Evolutionary conservation across 208 protist genomes (phyloP).

Genomic region (Tritrichomonas foetus): DNA sequence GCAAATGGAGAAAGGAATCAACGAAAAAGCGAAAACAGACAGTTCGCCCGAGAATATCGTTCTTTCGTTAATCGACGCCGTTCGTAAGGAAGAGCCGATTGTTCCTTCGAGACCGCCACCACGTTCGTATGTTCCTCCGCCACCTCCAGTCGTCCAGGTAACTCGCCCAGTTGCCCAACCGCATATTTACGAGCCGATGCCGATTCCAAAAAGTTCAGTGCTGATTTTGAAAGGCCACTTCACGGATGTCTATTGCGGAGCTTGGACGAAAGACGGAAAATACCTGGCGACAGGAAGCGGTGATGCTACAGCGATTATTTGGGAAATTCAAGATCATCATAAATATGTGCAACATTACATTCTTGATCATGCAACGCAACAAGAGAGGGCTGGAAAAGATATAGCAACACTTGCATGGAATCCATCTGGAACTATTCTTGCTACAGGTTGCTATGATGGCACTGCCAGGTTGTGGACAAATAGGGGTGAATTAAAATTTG

Average conservation of each 20-base stretch:
- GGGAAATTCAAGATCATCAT: not conserved
- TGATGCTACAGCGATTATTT: not conserved
- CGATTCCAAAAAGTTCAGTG: not conserved
- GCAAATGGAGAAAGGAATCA: constrained; percentile 27
- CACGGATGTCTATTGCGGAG: not conserved
- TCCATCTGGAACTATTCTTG: not conserved
- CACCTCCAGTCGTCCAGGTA: not conserved
- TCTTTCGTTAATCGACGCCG: not conserved
- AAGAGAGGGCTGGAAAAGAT: not conserved
- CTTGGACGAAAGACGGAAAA: not conserved
- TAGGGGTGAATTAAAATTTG: not conserved
- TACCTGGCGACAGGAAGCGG: not conserved
- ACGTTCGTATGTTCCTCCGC: not conserved
- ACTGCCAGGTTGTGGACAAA: constrained; percentile 11
- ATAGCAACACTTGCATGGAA: not conserved
- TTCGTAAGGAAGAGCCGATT: not conserved
- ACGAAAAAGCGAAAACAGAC: not conserved
- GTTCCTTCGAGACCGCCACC: not conserved
- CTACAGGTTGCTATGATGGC: constrained; percentile 24
- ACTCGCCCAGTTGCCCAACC: not conserved
- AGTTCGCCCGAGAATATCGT: not conserved
- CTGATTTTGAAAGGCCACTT: not conserved
- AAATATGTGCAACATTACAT: not conserved
- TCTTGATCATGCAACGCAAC: not conserved
- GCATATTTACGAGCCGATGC: too few species aligned